Evolutionary conservation across 176 grass and related monocot species (phyloP), one percentile per base, ranked within the genome.

Genomic region (Oryza rufipogon): DNA sequence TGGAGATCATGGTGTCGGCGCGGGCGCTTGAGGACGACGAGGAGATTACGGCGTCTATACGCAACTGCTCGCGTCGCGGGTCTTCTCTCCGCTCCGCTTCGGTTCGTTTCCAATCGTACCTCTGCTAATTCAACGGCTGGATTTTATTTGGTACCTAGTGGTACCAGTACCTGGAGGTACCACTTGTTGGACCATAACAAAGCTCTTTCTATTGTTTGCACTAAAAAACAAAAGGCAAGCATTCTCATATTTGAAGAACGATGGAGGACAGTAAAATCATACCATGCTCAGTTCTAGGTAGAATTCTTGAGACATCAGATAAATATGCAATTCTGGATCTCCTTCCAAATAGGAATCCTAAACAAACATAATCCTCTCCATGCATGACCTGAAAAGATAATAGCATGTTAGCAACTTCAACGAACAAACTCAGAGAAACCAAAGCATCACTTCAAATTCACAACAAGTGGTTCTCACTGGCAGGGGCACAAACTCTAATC

Each of bases 231-330:
- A 52, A 52, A 52, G 14, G 49, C 8, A 44, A 81, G 4, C 5
- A 80, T 6, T 68, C 23, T 63, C 63, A n/a, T 39, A 61, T 36
- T 82, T 72, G 52, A 23, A 19, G 15, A 26, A 82, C 26, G 9
- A 64, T 14, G 20, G 34, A 46, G 32, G 20, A 83, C 1, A 23
- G 16, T 17, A 73, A 74, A 34, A 15, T 17, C 16, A 33, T 93
- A 94, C 92, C 67, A 19, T 94, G 78, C 74, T 94, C 88, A 34
- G 95, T 97, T 70, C 45, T 74, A 79, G 84, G 81, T 58, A 88
- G 87, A 92, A 97, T 84, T 72, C 95, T 91, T 73, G 95, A 94
- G 86, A 94, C 82, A 82, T 97, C 92, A 48, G 95, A 97, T 77
- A 97, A 88, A 89, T 97, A 97, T 17, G 92, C 90, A 84, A 97